phyloP scores from a whole-genome alignment of 139 green algal genomes.

The Closterium sp. region DNA sequence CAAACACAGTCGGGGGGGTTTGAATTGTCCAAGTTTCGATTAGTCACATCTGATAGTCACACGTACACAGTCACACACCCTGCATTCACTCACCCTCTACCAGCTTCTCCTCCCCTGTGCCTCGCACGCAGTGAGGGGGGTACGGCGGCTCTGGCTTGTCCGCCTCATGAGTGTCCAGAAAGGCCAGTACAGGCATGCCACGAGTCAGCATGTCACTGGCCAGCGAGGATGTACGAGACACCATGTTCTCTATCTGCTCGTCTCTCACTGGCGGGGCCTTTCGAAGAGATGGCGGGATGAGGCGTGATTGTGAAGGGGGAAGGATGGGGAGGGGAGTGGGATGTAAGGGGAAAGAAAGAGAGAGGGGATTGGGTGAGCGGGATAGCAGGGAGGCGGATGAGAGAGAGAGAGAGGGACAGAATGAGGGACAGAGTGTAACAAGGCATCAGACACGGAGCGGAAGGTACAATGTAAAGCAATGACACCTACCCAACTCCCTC shows the following conservation, averaged over 20 bases:
- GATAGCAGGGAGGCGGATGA: neutral
- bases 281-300: neutral
- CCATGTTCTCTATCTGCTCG: slow-evolving; percentile 30
- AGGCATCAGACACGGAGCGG: too few species aligned
- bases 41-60: neutral
- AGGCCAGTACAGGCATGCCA: slow-evolving; percentile 31
- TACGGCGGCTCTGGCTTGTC: slow-evolving; percentile 43
- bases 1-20: neutral
- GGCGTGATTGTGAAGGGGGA: neutral
- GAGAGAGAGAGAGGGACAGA: neutral
- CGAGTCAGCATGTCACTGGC: slow-evolving; percentile 4
- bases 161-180: slow-evolving; percentile 43
- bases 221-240: slow-evolving; percentile 11
- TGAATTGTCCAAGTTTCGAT: neutral
- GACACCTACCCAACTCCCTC: neutral
- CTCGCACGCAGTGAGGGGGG: slow-evolving; percentile 36
- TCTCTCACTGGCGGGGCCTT: slow-evolving; percentile 22
- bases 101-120: slow-evolving; percentile 45
- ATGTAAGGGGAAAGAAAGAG: too few species aligned
- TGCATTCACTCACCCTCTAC: slow-evolving; percentile 12
- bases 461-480: neutral
- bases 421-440: neutral
- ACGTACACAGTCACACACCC: too few species aligned
- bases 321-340: neutral
- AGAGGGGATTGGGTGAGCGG: neutral